Evolutionary conservation across 495 filamentous ascomycete species (phyloP).

Genomic region (Symbiotaphrina buchneri): DNA sequence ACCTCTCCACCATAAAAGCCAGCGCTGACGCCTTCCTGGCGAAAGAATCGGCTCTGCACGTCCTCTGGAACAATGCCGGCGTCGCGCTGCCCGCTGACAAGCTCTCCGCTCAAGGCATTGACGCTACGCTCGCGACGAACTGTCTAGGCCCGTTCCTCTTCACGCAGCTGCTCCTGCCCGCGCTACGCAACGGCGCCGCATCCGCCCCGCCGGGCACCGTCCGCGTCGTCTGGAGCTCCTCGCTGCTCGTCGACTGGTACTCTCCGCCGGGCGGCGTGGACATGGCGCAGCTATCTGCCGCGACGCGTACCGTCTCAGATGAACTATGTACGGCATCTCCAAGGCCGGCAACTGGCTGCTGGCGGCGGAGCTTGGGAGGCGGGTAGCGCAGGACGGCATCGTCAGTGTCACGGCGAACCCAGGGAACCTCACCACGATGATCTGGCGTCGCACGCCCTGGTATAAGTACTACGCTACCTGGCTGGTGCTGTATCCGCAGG

Average conservation of each 20-base stretch:
- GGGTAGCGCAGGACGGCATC: constrained; percentile 8
- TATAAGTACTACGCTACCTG: too few species aligned
- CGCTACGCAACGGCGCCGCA: constrained; percentile 7
- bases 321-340: constrained; percentile 1
- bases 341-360: constrained; percentile 6
- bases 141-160: constrained; percentile 16
- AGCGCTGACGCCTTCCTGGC: constrained; percentile 18
- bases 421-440: constrained; percentile 18
- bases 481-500: constrained; percentile 10
- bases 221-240: constrained; percentile 15
- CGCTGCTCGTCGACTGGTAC: constrained; percentile 8
- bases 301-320: background rate
- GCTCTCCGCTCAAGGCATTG: constrained; percentile 13
- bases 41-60: constrained; percentile 21
- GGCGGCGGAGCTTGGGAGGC: constrained; percentile 5
- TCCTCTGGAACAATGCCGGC: constrained; percentile 34
- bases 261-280: constrained; percentile 6
- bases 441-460: too few species aligned
- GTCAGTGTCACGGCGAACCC: constrained; percentile 19
- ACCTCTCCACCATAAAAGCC: constrained; percentile 24
- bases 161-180: constrained; percentile 14
- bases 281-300: background rate
- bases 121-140: constrained; percentile 18
- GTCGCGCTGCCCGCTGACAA: constrained; percentile 13
- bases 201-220: constrained; percentile 6